These are phyloP conservation scores for Solanum pimpinellifolium DNA, from an alignment of 257 asterid species.

Conservation along the genomic window DNA sequence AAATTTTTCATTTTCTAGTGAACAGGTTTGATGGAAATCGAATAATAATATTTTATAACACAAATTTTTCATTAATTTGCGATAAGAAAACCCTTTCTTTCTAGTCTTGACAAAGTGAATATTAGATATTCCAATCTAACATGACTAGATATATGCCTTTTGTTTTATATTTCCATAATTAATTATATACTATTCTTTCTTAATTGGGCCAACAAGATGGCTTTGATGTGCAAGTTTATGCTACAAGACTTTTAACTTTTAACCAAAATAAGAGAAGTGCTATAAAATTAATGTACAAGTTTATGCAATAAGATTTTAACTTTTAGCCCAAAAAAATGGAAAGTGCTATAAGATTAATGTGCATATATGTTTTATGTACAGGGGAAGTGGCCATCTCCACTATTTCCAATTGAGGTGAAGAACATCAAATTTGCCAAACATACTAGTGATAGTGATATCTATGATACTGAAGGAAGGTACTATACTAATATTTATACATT, in stretches of 20 bases:
- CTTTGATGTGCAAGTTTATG: not conserved
- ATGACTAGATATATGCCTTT: not conserved
- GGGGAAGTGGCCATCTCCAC: slow-evolving; percentile 43
- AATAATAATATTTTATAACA: too few species aligned
- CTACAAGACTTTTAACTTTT: not conserved
- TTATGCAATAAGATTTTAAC: not conserved
- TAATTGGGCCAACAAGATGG: not conserved
- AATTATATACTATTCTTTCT: too few species aligned
- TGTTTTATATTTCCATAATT: too few species aligned
- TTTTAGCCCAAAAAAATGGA: not conserved
- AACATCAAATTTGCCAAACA: slow-evolving; percentile 51
- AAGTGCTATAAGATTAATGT: not conserved
- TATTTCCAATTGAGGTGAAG: slow-evolving; percentile 52
- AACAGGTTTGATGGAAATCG: too few species aligned
- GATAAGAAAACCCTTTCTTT: too few species aligned
- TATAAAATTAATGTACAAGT: not conserved
- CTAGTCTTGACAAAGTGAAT: too few species aligned
- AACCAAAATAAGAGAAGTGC: not conserved
- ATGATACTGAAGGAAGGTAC: slow-evolving; percentile 65
- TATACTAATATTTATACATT: not conserved
- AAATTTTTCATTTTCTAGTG: too few species aligned
- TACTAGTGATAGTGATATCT: slow-evolving; percentile 59
- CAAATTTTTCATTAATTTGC: too few species aligned
- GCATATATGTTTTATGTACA: slow-evolving; percentile 1
- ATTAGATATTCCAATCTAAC: too few species aligned